Base-by-base conservation (phyloP, 805 yeast species). In the Yamadazyma akitaensis region DNA sequence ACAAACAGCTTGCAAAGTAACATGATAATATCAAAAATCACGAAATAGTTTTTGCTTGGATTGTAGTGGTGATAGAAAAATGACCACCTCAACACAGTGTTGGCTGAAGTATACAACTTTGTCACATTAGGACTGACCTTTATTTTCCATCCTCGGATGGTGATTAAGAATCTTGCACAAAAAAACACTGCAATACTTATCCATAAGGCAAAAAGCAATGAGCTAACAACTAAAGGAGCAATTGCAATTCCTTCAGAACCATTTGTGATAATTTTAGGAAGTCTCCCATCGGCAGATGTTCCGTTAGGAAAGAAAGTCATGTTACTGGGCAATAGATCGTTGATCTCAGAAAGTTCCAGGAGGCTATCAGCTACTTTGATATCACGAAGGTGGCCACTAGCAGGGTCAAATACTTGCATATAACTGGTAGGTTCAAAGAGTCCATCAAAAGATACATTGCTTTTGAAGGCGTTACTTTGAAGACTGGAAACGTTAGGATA, bases 71-170 rank as follows among this genome's bases (percentile, higher is more conserved):
- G 65, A 56, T 78, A 79, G 19, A 68, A 54, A 40, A 64, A 62
- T 3, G 75, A 69, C 81, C 82, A 80, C 2, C 70, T 44, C 42
- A 77, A 63, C 34, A 79, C 70, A 5, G 71, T 61, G 43, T 65
- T 70, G 45, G 77, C 62, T 1, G 81, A 77, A 2, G 80, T 71
- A 53, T 79, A 80, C 5, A 79, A 53, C 49, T 61, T 60, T 2
- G 63, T 44, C 14, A 65, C 53, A 11, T 58, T 62, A 16, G 51
- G 51, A 46, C 53, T 62, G 12, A 44, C 47, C 2, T 28, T 40
- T 1, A 60, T 12, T 16, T 57, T 49, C 50, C 54, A 53, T 8
- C 52, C 42, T 31, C 48, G 48, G 17, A 67, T 19, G 8, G 57
- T 40, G 16, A 61, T 37, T 17, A 72, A 50, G 47, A 63, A 75